These are phyloP conservation scores for Boletus subparvulus DNA, from an alignment of 768 basidiomycete genomes.

Conservation along the genomic window DNA sequence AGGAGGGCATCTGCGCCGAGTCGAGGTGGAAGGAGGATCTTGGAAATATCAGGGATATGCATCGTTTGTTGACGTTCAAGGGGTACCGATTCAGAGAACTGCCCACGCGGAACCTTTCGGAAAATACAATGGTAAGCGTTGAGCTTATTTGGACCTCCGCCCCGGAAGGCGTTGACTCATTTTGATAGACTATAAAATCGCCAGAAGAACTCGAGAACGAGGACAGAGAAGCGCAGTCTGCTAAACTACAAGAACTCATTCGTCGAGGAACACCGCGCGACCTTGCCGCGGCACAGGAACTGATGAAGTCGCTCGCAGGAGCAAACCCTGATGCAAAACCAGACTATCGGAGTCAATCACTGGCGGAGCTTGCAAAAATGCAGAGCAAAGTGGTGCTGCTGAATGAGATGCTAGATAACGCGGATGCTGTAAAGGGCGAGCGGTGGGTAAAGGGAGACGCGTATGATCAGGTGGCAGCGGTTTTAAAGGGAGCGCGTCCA, in stretches of 20 bases:
- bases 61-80: slow-evolving; percentile 89
- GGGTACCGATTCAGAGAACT: slow-evolving; percentile 77
- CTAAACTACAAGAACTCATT: slow-evolving; percentile 98
- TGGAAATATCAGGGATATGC: slow-evolving; percentile 98
- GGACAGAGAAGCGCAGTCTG: slow-evolving; percentile 91
- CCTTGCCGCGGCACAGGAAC: slow-evolving; percentile 90
- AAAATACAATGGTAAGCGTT: slow-evolving; percentile 24
- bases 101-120: slow-evolving; percentile 16
- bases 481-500: slow-evolving; percentile 79
- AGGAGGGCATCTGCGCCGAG: too few relatives aligned
- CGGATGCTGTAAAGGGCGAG: slow-evolving; percentile 69
- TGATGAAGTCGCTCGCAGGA: slow-evolving; percentile 94
- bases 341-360: slow-evolving; percentile 87
- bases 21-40: slow-evolving; percentile 93
- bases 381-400: slow-evolving; percentile 94
- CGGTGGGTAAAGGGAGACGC: slow-evolving; percentile 85
- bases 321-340: slow-evolving; percentile 94
- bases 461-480: slow-evolving; percentile 92
- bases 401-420: slow-evolving; percentile 96
- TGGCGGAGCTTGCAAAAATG: slow-evolving; percentile 89
- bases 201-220: slow-evolving; percentile 96
- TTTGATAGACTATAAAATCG: slow-evolving; percentile 77
- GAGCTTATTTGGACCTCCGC: neutral
- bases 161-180: neutral
- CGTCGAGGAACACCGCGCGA: slow-evolving; percentile 94